Evolutionary conservation across 257 asterid genomes (phyloP), one percentile per base, ranked within the genome.

Genomic region (Paulownia fortunei): DNA sequence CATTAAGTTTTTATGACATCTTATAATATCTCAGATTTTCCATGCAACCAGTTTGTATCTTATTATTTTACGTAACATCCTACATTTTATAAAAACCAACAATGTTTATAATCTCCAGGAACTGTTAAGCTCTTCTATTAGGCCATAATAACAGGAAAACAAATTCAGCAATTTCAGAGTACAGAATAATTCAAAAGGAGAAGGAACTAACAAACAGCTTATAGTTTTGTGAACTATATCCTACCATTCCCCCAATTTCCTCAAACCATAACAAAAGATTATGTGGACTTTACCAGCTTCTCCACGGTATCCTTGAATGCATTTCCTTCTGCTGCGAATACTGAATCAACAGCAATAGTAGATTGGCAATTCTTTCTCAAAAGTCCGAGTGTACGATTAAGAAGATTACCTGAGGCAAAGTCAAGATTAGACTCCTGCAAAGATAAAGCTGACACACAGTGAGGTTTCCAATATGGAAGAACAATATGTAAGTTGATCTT

Each of bases 381-480:
- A 69, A 95, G 97, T 60, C 98, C 99, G 69, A 95, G 98, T 16
- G 98, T 92, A 37, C 98, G 99, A 72, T 93, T 95, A 54, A 95
- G 97, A 85, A 95, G 99, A 90, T 95, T 95, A 65, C 99, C 99
- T 95, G 86, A 70, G 51, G 58, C 36, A 56, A 77, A 51, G 73
- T 23, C 59, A 69, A 52, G 34, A 69, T 84, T 61, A 78, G 73
- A 80, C 39, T 47, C 69, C 67, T 30, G 54, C 32, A 56, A 46
- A 47, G 16, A 67, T 52, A 69, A 74, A 75, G 52, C 60, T 24
- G n/a, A n/a, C 9, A 68, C 9, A 47, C 32, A 16, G 68, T 39
- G 23, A 73, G 68, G 72, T 19, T 69, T 69, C 60, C 27, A 62
- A 61, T 47, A 41, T 46, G 72, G 32, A 72, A 64, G 71, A 56